These are phyloP conservation scores for Coemansia sp. DNA, from an alignment of 192 early-diverging fungal species.

Conservation along the genomic window DNA sequence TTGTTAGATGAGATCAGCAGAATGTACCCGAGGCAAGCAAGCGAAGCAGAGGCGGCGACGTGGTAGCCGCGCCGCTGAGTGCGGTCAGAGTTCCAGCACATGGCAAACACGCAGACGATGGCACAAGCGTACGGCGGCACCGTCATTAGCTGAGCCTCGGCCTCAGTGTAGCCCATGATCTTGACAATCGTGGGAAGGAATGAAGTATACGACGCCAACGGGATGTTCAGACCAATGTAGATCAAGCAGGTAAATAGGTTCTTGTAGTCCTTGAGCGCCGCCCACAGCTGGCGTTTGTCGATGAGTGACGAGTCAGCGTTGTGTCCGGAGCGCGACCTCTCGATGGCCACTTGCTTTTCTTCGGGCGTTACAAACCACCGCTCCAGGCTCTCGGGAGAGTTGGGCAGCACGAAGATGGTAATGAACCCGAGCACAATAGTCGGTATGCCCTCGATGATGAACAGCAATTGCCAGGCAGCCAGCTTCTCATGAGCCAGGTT, in stretches of 20 bases:
- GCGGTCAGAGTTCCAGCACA: slow-evolving; percentile 55
- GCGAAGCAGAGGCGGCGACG: slow-evolving; percentile 27
- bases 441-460: slow-evolving; percentile 68
- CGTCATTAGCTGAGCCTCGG: slow-evolving; percentile 54
- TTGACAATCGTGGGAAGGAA: slow-evolving; percentile 74
- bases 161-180: slow-evolving; percentile 61
- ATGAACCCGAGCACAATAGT: slow-evolving; percentile 61
- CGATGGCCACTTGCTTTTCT: slow-evolving; percentile 56
- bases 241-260: slow-evolving; percentile 57
- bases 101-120: slow-evolving; percentile 32
- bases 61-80: slow-evolving; percentile 48
- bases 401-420: slow-evolving; percentile 56
- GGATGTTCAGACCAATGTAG: slow-evolving; percentile 65
- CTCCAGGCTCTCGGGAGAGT: slow-evolving; percentile 53
- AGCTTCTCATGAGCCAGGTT: slow-evolving; percentile 56
- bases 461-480: slow-evolving; percentile 71
- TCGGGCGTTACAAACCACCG: slow-evolving; percentile 52
- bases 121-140: slow-evolving; percentile 57
- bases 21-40: slow-evolving; percentile 45
- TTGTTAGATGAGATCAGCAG: slow-evolving; percentile 40
- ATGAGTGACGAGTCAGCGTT: slow-evolving; percentile 38
- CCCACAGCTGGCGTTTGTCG: slow-evolving; percentile 51
- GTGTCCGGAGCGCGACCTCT: slow-evolving; percentile 48
- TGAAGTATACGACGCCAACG: slow-evolving; percentile 63
- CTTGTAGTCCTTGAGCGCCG: slow-evolving; percentile 55